These are phyloP conservation scores for Poronia punctata DNA, from an alignment of 495 filamentous ascomycete genomes.

Conservation along the genomic window DNA sequence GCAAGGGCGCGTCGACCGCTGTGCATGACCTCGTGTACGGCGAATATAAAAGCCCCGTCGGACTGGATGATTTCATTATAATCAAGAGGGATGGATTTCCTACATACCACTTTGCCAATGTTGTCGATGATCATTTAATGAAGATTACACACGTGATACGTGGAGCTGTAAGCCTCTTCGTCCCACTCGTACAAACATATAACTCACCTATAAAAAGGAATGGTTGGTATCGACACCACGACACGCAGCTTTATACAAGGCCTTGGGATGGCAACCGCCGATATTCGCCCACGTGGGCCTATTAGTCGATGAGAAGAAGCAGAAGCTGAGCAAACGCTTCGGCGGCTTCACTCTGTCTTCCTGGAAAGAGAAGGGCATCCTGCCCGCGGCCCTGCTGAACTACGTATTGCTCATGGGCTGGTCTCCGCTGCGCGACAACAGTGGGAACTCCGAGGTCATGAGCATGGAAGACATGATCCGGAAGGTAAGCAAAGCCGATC, in stretches of 20 bases:
- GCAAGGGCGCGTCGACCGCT: conserved; percentile 47
- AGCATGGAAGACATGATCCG: conserved; percentile 59
- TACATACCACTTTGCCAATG: conserved; percentile 95
- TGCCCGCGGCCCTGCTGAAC: conserved; percentile 71
- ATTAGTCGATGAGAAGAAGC: conserved; percentile 62
- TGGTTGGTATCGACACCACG: conserved; percentile 93
- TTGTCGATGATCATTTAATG: conserved; percentile 93
- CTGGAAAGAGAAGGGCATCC: conserved; percentile 61
- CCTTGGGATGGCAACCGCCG: conserved; percentile 83
- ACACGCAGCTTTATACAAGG: conserved; percentile 78
- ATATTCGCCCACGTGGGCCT: conserved; percentile 83
- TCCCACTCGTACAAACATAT: background rate
- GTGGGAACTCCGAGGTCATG: conserved; percentile 53
- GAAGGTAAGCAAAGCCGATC: conserved; percentile 40
- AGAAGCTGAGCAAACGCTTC: conserved; percentile 88
- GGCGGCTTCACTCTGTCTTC: conserved; percentile 60
- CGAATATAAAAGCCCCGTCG: conserved; percentile 38
- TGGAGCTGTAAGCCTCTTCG: conserved; percentile 69
- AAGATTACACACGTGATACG: conserved; percentile 91
- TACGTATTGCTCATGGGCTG: conserved; percentile 83
- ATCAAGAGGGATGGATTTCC: conserved; percentile 86
- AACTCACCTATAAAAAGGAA: conserved; percentile 49
- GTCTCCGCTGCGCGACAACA: conserved; percentile 55
- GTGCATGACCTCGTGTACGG: conserved; percentile 77
- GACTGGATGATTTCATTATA: conserved; percentile 59